Evolutionary conservation across 1,284 basidiomycete genomes (phyloP).

Genomic region (Apiotrichum domesticum): DNA sequence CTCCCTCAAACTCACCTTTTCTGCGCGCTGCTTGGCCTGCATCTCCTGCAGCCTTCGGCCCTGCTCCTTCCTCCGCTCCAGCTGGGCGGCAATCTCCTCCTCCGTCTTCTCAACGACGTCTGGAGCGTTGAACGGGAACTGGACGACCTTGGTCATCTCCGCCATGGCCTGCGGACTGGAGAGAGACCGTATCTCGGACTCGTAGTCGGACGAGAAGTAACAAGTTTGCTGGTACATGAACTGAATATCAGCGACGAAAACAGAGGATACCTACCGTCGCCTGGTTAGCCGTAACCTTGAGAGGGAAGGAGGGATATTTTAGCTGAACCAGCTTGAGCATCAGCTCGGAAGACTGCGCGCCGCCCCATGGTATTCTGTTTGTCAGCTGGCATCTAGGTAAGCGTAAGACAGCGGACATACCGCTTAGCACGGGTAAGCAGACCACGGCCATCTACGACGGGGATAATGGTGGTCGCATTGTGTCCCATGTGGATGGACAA

Average conservation of each 20-base stretch:
- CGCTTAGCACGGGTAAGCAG: conserved; percentile 76
- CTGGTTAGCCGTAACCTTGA: conserved; percentile 52
- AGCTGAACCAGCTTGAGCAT: conserved; percentile 87
- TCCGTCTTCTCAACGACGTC: conserved; percentile 79
- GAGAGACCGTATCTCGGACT: conserved; percentile 59
- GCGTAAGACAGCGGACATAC: conserved; percentile 47
- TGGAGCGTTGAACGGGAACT: conserved; percentile 73
- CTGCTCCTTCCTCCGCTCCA: conserved; percentile 77
- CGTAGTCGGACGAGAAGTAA: conserved; percentile 76
- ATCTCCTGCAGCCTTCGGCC: conserved; percentile 85
- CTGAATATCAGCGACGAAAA: conserved; percentile 47
- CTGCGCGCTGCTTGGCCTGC: conserved; percentile 75
- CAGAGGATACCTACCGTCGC: conserved; percentile 50
- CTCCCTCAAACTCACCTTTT: conserved; percentile 75
- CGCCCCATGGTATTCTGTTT: conserved; percentile 84
- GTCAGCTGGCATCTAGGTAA: neutral
- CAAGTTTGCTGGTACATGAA: conserved; percentile 87
- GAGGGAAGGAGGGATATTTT: conserved; percentile 85
- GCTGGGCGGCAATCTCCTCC: conserved; percentile 72
- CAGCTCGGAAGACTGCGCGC: conserved; percentile 81
- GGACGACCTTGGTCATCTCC: conserved; percentile 65
- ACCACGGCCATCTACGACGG: conserved; percentile 70
- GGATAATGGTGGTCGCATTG: conserved; percentile 70
- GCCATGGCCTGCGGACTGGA: conserved; percentile 60
- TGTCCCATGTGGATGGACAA: conserved; percentile 57